Evolutionary conservation across 495 filamentous ascomycete genomes (phyloP), one percentile per base, ranked within the genome.

Genomic region (Hypoxylon rickii): DNA sequence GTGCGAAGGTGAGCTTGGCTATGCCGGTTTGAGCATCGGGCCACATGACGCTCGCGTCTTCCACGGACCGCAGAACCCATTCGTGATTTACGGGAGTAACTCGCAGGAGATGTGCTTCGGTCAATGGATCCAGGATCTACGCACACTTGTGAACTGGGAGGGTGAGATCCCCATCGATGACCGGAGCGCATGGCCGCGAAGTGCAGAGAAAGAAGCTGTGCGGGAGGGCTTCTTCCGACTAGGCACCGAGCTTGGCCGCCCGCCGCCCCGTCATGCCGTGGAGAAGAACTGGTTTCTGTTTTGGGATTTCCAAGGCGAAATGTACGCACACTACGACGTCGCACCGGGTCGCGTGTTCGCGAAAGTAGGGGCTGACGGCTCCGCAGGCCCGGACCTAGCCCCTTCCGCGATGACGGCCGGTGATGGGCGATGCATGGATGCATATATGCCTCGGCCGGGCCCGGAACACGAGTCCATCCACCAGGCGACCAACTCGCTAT

Each of bases 221-320:
- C 38, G 20, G 11, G 41, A 40, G 15, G 19, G 3, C 1, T 15
- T 21, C 7, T 82, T 80, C 51, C 54, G 58, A 0, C 32, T 45
- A 12, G 71, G 66, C 1, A 78, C 71, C 0, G 80, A 82, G 55
- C 59, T 84, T 7, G 73, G 74, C 26, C 70, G 80, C 1, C 79
- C 78, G 2, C 31, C 24, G 3, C 68, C 73, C 2, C 75, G 64
- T 45, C 37, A 41, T 4, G 20, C 56, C 6, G 32, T 82, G 3
- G 79, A 84, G 64, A 83, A 83, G 74, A 82, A 84, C 53, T 84
- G 72, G 70, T 82, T 84, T 33, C 18, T 79, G 7, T 84, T 82
- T 65, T 83, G 81, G 80, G 78, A 80, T 61, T 36, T 51, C 1
- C 45, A 64, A 2, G 71, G 72, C 36, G 47, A 72, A 22, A 64